phyloP scores from a whole-genome alignment of 2,329 filamentous ascomycete genomes.

The Dothiorella sarmentorum region DNA sequence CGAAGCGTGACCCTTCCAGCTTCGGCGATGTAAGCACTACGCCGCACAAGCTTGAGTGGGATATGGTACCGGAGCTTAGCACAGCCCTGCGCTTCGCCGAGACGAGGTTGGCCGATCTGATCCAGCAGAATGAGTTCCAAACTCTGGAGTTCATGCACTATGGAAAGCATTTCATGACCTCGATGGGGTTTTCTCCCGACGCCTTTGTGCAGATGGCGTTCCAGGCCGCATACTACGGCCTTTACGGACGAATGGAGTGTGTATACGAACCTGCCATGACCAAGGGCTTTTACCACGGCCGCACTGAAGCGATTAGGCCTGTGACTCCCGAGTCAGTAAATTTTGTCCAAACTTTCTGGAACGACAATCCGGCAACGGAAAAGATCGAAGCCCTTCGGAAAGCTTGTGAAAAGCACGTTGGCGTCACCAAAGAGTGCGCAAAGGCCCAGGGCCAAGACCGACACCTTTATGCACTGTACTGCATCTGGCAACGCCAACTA shows the following conservation, averaged over 20 bases:
- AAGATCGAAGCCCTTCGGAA: conserved; percentile 84
- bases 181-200: conserved; percentile 93
- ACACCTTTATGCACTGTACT: conserved; percentile 90
- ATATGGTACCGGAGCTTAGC: conserved; percentile 87
- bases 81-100: conserved; percentile 94
- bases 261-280: conserved; percentile 99
- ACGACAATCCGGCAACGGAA: conserved; percentile 73
- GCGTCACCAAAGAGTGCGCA: conserved; percentile 76
- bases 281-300: conserved; percentile 86
- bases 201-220: conserved; percentile 99
- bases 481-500: conserved; percentile 86
- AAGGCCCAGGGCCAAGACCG: conserved; percentile 89
- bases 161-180: conserved; percentile 96
- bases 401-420: conserved; percentile 79
- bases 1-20: conserved; percentile 84
- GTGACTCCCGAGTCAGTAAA: conserved; percentile 80
- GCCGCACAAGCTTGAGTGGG: conserved; percentile 95
- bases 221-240: conserved; percentile 94
- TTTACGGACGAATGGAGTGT: conserved; percentile 90
- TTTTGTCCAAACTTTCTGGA: conserved; percentile 94
- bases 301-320: conserved; percentile 87
- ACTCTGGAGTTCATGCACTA: conserved; percentile 86
- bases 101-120: conserved; percentile 86
- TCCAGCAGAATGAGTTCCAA: conserved; percentile 94
- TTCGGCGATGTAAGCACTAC: conserved; percentile 93